Conservation (phyloP, 805 yeast genomes). For the Candida verbasci region DNA sequence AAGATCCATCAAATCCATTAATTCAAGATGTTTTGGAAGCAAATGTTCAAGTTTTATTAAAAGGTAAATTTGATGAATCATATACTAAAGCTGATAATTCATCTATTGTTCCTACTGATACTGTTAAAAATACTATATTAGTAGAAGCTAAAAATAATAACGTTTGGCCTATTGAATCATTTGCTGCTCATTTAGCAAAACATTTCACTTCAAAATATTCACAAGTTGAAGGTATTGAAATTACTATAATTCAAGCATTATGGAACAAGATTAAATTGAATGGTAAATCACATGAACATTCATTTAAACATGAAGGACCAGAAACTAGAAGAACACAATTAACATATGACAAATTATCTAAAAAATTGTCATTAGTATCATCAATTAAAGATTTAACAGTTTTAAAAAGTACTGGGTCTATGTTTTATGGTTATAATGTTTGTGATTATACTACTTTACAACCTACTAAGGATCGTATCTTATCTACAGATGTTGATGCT, state of each 20-base stretch:
- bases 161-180: constrained; percentile 88
- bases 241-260: constrained; percentile 63
- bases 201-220: constrained; percentile 76
- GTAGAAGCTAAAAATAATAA: constrained; percentile 78
- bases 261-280: constrained; percentile 77
- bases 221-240: constrained; percentile 70
- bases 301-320: constrained; percentile 80
- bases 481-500: constrained; percentile 82
- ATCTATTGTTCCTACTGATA: constrained; percentile 90
- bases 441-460: constrained; percentile 87
- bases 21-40: constrained; percentile 83
- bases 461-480: constrained; percentile 79
- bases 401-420: constrained; percentile 86
- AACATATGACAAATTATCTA: constrained; percentile 46
- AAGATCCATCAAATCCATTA: constrained; percentile 66
- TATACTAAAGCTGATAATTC: constrained; percentile 87
- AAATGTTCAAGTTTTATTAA: constrained; percentile 68
- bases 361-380: constrained; percentile 55
- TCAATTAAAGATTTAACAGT: constrained; percentile 77
- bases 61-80: constrained; percentile 74
- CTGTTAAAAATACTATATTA: constrained; percentile 84
- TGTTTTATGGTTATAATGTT: constrained; percentile 80
- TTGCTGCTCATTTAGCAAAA: constrained; percentile 77
- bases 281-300: constrained; percentile 77
- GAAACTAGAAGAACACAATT: constrained; percentile 66